phyloP scores from a whole-genome alignment of 257 asterid genomes.

The Solanum sitiens region DNA sequence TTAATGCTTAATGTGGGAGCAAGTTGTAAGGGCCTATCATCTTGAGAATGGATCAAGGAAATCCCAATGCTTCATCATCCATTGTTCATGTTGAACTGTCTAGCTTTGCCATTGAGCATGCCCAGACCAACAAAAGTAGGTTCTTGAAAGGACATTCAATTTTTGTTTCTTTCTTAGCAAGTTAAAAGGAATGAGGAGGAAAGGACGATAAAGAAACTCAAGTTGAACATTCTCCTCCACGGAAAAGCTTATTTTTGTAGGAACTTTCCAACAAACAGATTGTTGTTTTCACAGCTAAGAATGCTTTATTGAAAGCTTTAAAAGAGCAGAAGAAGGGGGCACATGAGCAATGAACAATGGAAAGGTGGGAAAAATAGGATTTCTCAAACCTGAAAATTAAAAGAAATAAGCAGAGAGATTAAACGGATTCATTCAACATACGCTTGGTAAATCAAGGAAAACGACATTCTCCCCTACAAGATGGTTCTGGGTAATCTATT shows the following conservation, averaged over 20 bases:
- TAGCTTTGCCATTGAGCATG: neutral
- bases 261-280: neutral
- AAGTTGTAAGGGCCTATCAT: neutral
- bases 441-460: neutral
- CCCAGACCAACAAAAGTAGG: neutral
- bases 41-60: neutral
- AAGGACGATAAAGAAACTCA: neutral
- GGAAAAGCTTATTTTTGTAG: neutral
- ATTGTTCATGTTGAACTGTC: neutral
- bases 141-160: neutral
- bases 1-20: neutral
- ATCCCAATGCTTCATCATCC: neutral
- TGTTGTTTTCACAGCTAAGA: neutral
- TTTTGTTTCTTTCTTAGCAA: neutral
- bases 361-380: neutral
- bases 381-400: neutral
- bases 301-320: neutral
- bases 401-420: neutral
- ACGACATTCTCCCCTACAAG: neutral
- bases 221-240: neutral
- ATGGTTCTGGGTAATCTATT: neutral
- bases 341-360: neutral
- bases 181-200: neutral
- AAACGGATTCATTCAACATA: neutral
- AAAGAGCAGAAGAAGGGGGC: neutral